phyloP scores from a whole-genome alignment of 2,329 filamentous ascomycete genomes.

The Paecilomyces sp. region DNA sequence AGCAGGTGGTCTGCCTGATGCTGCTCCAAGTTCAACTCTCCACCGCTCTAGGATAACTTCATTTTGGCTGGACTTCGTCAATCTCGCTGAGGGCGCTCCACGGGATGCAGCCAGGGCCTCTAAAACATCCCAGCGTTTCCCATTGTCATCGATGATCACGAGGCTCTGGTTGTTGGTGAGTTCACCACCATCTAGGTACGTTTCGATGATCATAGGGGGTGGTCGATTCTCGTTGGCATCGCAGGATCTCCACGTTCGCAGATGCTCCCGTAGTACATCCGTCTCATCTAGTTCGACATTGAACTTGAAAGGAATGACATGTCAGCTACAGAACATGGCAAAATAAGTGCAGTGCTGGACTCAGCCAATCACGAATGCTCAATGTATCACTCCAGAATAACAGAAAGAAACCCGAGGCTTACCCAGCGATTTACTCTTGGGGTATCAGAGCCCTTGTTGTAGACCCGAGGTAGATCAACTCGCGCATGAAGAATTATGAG shows the following conservation, averaged over 20 bases:
- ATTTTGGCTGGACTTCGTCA: constrained; percentile 46
- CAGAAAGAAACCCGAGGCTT: constrained; percentile 28
- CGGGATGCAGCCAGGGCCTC: constrained; percentile 67
- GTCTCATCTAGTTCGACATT: constrained; percentile 92
- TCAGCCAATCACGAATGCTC: not conserved
- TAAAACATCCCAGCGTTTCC: constrained; percentile 86
- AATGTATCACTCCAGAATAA: not conserved
- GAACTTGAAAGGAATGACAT: constrained; percentile 55
- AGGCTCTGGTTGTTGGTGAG: constrained; percentile 80
- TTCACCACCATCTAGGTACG: constrained; percentile 73
- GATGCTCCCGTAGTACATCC: constrained; percentile 74
- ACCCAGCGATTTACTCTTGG: constrained; percentile 83
- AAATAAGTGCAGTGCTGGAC: no score
- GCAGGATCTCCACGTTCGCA: constrained; percentile 73
- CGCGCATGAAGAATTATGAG: constrained; percentile 76
- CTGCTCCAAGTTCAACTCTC: constrained; percentile 72
- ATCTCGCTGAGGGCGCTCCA: constrained; percentile 30
- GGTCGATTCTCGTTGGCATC: constrained; percentile 71
- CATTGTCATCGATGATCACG: constrained; percentile 79
- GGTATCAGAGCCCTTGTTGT: constrained; percentile 48
- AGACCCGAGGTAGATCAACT: constrained; percentile 58
- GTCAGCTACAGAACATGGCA: constrained; percentile 1
- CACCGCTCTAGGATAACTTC: constrained; percentile 87
- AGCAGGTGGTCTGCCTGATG: constrained; percentile 45
- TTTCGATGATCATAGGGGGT: constrained; percentile 80